Evolutionary conservation across 164 flowering plant genomes (phyloP).

Genomic region (Berberis vulgaris): DNA sequence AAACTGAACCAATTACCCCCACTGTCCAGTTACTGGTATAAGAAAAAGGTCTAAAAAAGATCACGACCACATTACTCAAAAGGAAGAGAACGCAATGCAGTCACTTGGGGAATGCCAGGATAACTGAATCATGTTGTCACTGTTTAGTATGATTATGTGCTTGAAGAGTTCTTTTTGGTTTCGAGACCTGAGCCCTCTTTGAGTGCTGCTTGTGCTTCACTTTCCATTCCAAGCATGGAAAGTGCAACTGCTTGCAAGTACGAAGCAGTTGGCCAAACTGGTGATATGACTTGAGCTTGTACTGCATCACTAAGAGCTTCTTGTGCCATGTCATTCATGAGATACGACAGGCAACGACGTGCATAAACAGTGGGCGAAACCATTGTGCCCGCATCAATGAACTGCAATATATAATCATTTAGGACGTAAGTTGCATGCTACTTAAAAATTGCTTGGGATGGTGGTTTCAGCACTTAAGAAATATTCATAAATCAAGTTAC

Average conservation of each 20-base stretch:
- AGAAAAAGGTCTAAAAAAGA: too few relatives aligned
- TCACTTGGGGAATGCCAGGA: not conserved
- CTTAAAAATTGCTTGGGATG: too few relatives aligned
- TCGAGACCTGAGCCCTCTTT: slow-evolving; percentile 73
- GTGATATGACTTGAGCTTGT: slow-evolving; percentile 82
- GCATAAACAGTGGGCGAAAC: slow-evolving; percentile 85
- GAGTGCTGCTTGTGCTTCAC: slow-evolving; percentile 67
- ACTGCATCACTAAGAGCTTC: slow-evolving; percentile 79
- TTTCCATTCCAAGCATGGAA: slow-evolving; percentile 55
- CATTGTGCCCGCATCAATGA: slow-evolving; percentile 86
- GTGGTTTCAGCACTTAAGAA: too few relatives aligned
- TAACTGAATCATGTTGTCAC: not conserved
- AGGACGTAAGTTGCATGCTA: too few relatives aligned
- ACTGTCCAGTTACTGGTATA: too few relatives aligned
- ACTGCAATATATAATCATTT: slow-evolving; percentile 34
- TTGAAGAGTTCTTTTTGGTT: slow-evolving; percentile 27
- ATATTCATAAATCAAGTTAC: too few relatives aligned
- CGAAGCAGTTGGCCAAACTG: slow-evolving; percentile 78
- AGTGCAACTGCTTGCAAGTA: slow-evolving; percentile 82
- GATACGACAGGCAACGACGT: slow-evolving; percentile 77
- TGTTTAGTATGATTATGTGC: slow-evolving; percentile 5
- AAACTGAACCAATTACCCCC: too few relatives aligned
- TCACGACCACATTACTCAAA: not conserved
- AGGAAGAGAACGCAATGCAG: not conserved
- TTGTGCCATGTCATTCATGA: slow-evolving; percentile 68